These are phyloP conservation scores for Chernovozyma aurita DNA, from an alignment of 1,139 yeast genomes.

Conservation along the genomic window DNA sequence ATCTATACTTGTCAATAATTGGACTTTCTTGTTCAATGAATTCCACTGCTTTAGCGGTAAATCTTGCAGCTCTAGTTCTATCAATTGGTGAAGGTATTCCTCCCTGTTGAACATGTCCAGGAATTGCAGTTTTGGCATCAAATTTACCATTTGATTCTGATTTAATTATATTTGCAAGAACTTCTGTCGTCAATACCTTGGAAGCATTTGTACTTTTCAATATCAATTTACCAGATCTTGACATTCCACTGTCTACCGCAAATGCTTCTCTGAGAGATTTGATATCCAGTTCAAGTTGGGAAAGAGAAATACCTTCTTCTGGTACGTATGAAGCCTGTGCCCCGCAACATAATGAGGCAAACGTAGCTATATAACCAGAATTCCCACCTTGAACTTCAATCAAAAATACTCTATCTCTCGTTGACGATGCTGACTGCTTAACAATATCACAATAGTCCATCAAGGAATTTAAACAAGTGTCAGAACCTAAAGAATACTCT, in stretches of 20 bases:
- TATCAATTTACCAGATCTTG: conserved; percentile 75
- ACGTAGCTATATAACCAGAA: conserved; percentile 74
- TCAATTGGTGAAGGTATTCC: conserved; percentile 94
- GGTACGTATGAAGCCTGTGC: conserved; percentile 77
- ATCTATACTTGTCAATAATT: conserved; percentile 19
- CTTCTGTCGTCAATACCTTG: conserved; percentile 71
- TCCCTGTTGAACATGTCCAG: conserved; percentile 98
- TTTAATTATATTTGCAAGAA: conserved; percentile 76
- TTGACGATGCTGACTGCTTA: conserved; percentile 74
- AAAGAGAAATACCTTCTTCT: conserved; percentile 58
- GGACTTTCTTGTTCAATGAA: conserved; percentile 60
- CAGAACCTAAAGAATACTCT: conserved; percentile 73
- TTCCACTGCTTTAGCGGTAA: conserved; percentile 82
- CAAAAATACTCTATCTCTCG: conserved; percentile 73
- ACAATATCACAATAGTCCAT: conserved; percentile 77
- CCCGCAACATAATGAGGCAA: conserved; percentile 64
- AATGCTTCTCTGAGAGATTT: conserved; percentile 52
- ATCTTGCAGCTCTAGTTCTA: conserved; percentile 85
- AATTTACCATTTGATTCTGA: conserved; percentile 73
- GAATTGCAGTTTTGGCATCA: conserved; percentile 93
- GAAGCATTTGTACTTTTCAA: conserved; percentile 86
- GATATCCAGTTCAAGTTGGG: conserved; percentile 60
- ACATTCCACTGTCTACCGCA: conserved; percentile 54
- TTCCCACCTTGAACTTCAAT: conserved; percentile 88
- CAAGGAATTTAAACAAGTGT: conserved; percentile 71